These are phyloP conservation scores for Exserohilum turcica DNA, from an alignment of 2,329 filamentous ascomycete genomes.

Conservation along the genomic window DNA sequence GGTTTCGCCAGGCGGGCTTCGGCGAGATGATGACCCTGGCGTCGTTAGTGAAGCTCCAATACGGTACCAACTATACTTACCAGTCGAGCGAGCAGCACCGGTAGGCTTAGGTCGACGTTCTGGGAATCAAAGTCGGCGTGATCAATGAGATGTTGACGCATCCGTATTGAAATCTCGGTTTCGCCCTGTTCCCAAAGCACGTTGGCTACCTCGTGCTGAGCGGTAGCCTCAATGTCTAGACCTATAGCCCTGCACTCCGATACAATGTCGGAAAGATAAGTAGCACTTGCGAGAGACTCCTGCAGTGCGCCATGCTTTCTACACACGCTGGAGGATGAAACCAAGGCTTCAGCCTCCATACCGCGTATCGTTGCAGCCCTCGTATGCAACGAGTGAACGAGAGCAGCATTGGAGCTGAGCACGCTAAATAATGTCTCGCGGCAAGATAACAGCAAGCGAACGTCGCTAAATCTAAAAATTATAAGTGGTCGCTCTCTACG, in stretches of 20 bases:
- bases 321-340: conserved; percentile 75
- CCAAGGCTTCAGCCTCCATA: conserved; percentile 76
- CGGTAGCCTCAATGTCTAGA: conserved; percentile 75
- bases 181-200: conserved; percentile 95
- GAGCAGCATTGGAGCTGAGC: conserved; percentile 69
- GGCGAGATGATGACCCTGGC: conserved; percentile 79
- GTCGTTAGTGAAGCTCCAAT: conserved; percentile 15
- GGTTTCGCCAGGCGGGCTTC: conserved; percentile 90
- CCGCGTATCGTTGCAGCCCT: conserved; percentile 68
- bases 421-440: conserved; percentile 82
- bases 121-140: conserved; percentile 41
- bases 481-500: conserved; percentile 35
- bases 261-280: conserved; percentile 80
- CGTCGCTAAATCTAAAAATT: conserved; percentile 69
- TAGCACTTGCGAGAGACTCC: conserved; percentile 84
- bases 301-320: conserved; percentile 81
- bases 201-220: conserved; percentile 82
- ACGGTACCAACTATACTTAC: conserved; percentile 44
- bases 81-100: conserved; percentile 83
- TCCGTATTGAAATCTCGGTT: conserved; percentile 82
- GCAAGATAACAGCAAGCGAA: conserved; percentile 79
- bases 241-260: conserved; percentile 70
- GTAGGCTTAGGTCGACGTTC: conserved; percentile 35
- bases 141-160: conserved; percentile 72
- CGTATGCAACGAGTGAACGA: conserved; percentile 66